Percentiles rank a stretch among this genome's conserved stretches.
These are phyloP conservation scores for Luffa acutangula DNA, from an alignment of 306 rosid genomes.

Conservation along the genomic window DNA sequence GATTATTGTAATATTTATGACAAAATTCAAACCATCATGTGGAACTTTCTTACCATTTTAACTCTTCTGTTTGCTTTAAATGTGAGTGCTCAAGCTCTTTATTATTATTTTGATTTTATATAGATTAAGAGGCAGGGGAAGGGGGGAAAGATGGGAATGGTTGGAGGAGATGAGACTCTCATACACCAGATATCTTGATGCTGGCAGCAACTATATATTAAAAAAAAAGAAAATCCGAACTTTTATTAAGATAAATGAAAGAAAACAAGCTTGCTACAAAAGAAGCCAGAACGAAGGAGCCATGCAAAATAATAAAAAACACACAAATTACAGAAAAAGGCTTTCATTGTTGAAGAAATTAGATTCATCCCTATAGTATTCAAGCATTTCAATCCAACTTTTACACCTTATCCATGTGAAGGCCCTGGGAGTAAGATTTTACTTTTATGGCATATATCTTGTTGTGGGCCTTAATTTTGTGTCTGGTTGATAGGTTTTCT, in stretches of 20 bases:
- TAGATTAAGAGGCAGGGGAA: not conserved
- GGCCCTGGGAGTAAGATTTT: not conserved
- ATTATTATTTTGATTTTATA: not conserved
- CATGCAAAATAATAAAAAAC: not conserved
- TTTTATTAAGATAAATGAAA: not conserved
- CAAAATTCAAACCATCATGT: not conserved
- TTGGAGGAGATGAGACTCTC: not conserved
- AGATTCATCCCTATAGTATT: not conserved
- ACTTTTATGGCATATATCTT: not conserved
- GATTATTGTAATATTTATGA: not conserved
- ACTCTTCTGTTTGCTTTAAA: not conserved
- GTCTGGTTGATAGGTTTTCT: not conserved
- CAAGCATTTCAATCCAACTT: not conserved
- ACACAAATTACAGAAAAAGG: not conserved
- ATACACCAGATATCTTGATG: not conserved
- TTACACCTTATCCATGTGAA: not conserved
- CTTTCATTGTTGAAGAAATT: not conserved
- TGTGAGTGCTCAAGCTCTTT: not conserved
- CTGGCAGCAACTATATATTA: not conserved
- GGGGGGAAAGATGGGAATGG: not conserved
- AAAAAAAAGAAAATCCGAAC: not conserved
- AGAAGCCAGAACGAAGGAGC: not conserved
- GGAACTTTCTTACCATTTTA: not conserved
- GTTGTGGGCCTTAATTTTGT: not conserved
- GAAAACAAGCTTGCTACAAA: not conserved